Conservation (phyloP, 768 basidiomycete genomes). For the Lyophyllum atratum region DNA sequence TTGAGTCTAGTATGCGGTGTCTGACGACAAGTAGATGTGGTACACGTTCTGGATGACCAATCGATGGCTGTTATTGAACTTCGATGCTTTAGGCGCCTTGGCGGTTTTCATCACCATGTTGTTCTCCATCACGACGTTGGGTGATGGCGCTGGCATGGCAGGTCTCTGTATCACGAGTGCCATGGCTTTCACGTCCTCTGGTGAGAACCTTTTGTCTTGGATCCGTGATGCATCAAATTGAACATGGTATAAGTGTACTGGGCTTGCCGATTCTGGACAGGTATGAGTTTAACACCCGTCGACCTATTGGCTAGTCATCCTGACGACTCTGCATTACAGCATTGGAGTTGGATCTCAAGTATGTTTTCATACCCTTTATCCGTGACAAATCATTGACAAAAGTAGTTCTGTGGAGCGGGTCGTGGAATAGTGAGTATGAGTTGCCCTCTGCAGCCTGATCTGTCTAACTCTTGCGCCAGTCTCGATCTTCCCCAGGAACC, state of each 20-base stretch:
- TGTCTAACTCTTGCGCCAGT: constrained; percentile 23
- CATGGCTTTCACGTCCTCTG: constrained; percentile 50
- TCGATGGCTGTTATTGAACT: constrained; percentile 82
- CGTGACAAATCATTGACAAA: not conserved
- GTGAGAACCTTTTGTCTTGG: constrained; percentile 18
- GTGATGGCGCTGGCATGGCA: constrained; percentile 59
- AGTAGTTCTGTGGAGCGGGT: constrained; percentile 85
- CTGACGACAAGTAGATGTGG: constrained; percentile 59
- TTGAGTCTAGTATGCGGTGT: not conserved
- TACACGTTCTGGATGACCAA: constrained; percentile 91
- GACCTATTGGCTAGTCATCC: not conserved
- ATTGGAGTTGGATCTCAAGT: constrained; percentile 79
- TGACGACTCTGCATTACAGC: constrained; percentile 37
- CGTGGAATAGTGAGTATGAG: constrained; percentile 69
- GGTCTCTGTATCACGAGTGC: constrained; percentile 78
- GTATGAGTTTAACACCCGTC: constrained; percentile 13
- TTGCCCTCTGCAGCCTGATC: not conserved
- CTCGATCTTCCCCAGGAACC: constrained; percentile 88
- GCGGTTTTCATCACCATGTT: constrained; percentile 76
- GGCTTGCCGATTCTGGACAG: constrained; percentile 55
- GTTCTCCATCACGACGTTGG: constrained; percentile 66
- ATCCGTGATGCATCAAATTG: not conserved
- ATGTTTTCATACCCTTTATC: constrained; percentile 25
- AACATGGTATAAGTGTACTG: constrained; percentile 40
- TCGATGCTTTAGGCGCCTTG: constrained; percentile 75